These are phyloP conservation scores for Ichthyophthirius multifiliis DNA, from an alignment of 169 alveolate genomes.

Conservation along the genomic window DNA sequence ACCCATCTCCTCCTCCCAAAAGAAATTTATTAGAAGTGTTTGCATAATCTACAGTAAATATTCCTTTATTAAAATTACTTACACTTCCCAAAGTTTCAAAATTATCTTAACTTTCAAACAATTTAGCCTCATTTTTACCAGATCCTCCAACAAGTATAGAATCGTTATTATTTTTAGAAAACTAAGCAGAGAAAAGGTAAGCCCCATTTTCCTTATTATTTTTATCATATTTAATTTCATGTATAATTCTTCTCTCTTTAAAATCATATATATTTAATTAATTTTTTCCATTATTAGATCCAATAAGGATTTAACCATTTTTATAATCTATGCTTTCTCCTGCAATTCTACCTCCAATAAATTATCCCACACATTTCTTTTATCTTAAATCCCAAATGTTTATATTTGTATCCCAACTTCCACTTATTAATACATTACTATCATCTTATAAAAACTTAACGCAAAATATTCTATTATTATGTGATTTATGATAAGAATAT, in stretches of 20 bases:
- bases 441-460: slow-evolving; percentile 70
- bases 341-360: background rate
- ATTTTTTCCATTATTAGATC: background rate
- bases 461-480: slow-evolving; percentile 78
- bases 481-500: slow-evolving; percentile 64
- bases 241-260: background rate
- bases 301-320: background rate
- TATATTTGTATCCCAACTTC: slow-evolving; percentile 90
- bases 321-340: slow-evolving; percentile 4
- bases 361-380: slow-evolving; percentile 52
- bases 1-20: background rate
- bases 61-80: background rate
- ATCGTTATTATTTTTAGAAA: background rate
- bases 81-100: background rate
- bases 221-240: background rate
- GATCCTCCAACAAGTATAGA: background rate
- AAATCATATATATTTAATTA: background rate
- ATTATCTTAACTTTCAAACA: background rate
- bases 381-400: slow-evolving; percentile 81
- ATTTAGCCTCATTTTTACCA: background rate
- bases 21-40: background rate
- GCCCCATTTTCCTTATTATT: slow-evolving; percentile 8
- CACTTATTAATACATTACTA: slow-evolving; percentile 67
- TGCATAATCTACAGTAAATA: background rate
- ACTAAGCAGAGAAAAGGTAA: background rate